phyloP scores from a whole-genome alignment of 345 rosid genomes.

The Ceriops tagal region DNA sequence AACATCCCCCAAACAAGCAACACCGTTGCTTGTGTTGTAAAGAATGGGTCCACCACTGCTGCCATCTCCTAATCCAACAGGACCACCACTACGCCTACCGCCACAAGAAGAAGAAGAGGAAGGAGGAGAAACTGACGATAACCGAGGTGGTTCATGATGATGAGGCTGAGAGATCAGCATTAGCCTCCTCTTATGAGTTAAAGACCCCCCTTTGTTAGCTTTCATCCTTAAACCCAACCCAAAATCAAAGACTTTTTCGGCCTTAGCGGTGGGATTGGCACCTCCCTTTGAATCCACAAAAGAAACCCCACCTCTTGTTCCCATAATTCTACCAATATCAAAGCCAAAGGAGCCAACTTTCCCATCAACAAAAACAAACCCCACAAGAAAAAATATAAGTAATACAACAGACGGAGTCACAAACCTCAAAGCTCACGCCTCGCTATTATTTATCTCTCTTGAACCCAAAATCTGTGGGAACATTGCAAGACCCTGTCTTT shows the following conservation, averaged over 20 bases:
- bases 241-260: conserved; percentile 20
- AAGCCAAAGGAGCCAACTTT: conserved; percentile 15
- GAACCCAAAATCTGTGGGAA: conserved; percentile 8
- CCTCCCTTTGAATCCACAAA: conserved; percentile 26
- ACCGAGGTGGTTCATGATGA: conserved; percentile 18
- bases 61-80: not conserved
- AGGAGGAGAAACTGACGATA: conserved; percentile 21
- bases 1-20: conserved; percentile 33
- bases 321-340: conserved; percentile 9
- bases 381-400: not conserved
- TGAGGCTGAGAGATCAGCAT: conserved; percentile 31
- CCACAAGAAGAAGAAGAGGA: conserved; percentile 20
- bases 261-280: conserved; percentile 14
- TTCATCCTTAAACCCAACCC: conserved; percentile 50
- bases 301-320: conserved; percentile 21
- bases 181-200: conserved; percentile 17
- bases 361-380: conserved; percentile 13
- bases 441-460: not conserved
- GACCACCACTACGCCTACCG: conserved; percentile 11
- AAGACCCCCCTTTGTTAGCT: not conserved
- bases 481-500: not conserved
- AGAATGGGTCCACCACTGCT: conserved; percentile 37
- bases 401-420: not conserved
- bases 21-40: conserved; percentile 41
- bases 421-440: conserved; percentile 23